phyloP scores from a whole-genome alignment of 192 early-diverging fungal genomes.

The Dissophora globulifera region DNA sequence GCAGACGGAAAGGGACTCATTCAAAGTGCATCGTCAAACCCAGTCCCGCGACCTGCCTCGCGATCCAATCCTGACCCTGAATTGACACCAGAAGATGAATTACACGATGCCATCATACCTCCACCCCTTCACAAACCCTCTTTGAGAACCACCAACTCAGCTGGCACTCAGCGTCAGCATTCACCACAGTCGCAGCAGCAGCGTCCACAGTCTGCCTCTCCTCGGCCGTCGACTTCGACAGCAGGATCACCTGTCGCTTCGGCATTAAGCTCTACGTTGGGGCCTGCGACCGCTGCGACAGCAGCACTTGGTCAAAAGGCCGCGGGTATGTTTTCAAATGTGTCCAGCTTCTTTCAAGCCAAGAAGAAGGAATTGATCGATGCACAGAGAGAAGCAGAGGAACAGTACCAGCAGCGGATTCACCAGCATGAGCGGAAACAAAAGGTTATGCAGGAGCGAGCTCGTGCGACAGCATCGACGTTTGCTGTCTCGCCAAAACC shows the following conservation, averaged over 20 bases:
- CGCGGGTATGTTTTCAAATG: slow-evolving; percentile 57
- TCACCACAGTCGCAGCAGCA: slow-evolving; percentile 2
- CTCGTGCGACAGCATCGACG: slow-evolving; percentile 39
- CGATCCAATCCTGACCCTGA: slow-evolving; percentile 33
- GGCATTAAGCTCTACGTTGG: slow-evolving; percentile 13
- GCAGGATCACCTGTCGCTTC: slow-evolving; percentile 17
- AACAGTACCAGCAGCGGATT: slow-evolving; percentile 46
- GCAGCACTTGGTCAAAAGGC: slow-evolving; percentile 59
- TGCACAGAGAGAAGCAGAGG: slow-evolving; percentile 55
- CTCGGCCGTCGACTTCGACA: slow-evolving; percentile 4
- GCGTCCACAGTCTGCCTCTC: neutral
- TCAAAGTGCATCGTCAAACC: slow-evolving; percentile 22
- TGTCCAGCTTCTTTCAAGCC: slow-evolving; percentile 58
- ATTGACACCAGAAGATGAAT: slow-evolving; percentile 13
- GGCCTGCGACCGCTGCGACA: slow-evolving; percentile 45
- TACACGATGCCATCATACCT: slow-evolving; percentile 19
- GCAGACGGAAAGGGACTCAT: slow-evolving; percentile 23
- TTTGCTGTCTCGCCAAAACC: slow-evolving; percentile 35
- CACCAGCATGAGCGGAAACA: slow-evolving; percentile 47
- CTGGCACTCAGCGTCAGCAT: too few species aligned
- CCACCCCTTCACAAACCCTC: too few species aligned
- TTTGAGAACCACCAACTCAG: too few species aligned
- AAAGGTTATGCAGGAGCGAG: slow-evolving; percentile 43
- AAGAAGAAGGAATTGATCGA: slow-evolving; percentile 59
- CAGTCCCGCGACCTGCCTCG: neutral